Evolutionary conservation across 441 rosid species (phyloP), one percentile per base, ranked within the genome.

Genomic region (Biscutella auriculata): DNA sequence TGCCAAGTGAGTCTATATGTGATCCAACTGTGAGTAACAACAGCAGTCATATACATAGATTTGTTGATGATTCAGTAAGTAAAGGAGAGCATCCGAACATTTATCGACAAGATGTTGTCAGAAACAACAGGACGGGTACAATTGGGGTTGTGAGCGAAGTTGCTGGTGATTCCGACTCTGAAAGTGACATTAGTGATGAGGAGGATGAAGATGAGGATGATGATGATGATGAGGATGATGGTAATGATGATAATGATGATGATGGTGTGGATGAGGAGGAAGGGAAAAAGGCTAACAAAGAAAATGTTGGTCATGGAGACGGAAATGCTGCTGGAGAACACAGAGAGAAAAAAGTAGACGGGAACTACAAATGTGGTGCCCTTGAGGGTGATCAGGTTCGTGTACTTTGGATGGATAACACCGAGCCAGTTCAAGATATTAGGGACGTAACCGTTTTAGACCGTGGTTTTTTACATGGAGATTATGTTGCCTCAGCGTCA

Each of bases 401-500:
- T 66, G 95, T 89, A 33, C 80, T 81, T 47, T 94, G 97, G 96
- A 77, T 85, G 72, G 87, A 84, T 62, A 82, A 78, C 61, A 80
- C 81, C 0, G 95, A 85, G 61, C 84, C 83, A 15, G 76, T 83
- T 66, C 95, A 89, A 66, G 73, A 73, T 73, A 60, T 72, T 17
- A 77, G 65, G 69, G 78, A 85, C 71, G 69, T 88, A 62, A 69
- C 73, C 6, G 89, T 84, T 65, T 69, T 84, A 62, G 99, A 94
- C 72, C 83, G 99, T 52, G 95, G 91, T 52, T 94, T 94, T 77
- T 66, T 90, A 60, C 89, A 84, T 46, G 97, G 99, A 55, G 97
- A 90, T 71, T 87, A 80, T 70, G 92, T 90, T 62, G 93, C 94
- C 73, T 69, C 87, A 44, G 83, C 84, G 64, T 59, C 72, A 53